Evolutionary conservation across 1,284 basidiomycete species (phyloP).

Genomic region (Pseudozyma pruni): DNA sequence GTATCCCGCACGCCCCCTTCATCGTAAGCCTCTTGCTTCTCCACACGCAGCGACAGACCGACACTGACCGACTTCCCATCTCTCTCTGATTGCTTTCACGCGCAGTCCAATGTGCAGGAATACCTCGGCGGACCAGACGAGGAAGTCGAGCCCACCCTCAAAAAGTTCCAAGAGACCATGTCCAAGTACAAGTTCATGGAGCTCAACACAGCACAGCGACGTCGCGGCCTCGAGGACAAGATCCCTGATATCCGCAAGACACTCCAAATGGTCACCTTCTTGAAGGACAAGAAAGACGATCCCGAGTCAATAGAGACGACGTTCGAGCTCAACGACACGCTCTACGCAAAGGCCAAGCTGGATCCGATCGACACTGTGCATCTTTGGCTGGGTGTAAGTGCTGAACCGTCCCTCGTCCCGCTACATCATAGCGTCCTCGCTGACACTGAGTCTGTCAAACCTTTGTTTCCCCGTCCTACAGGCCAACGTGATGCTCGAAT

Average conservation of each 20-base stretch:
- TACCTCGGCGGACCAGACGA: slow-evolving; percentile 84
- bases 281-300: slow-evolving; percentile 71
- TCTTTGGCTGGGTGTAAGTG: slow-evolving; percentile 89
- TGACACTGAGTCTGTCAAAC: neutral
- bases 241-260: slow-evolving; percentile 97
- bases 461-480: slow-evolving; percentile 3
- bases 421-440: neutral
- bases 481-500: slow-evolving; percentile 89
- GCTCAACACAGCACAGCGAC: slow-evolving; percentile 81
- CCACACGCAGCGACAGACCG: neutral
- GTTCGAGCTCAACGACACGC: slow-evolving; percentile 95
- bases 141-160: slow-evolving; percentile 81
- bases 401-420: neutral
- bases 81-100: neutral
- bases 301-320: slow-evolving; percentile 79
- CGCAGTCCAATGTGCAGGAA: slow-evolving; percentile 82
- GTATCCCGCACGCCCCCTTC: slow-evolving; percentile 94
- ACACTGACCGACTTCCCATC: slow-evolving; percentile 1
- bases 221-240: slow-evolving; percentile 86
- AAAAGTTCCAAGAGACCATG: slow-evolving; percentile 88
- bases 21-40: slow-evolving; percentile 75
- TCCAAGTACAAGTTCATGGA: slow-evolving; percentile 99
- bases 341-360: slow-evolving; percentile 89
- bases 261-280: slow-evolving; percentile 84
- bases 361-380: slow-evolving; percentile 88